phyloP scores from a whole-genome alignment of 257 asterid genomes.

The Oldenlandia corymbosa region DNA sequence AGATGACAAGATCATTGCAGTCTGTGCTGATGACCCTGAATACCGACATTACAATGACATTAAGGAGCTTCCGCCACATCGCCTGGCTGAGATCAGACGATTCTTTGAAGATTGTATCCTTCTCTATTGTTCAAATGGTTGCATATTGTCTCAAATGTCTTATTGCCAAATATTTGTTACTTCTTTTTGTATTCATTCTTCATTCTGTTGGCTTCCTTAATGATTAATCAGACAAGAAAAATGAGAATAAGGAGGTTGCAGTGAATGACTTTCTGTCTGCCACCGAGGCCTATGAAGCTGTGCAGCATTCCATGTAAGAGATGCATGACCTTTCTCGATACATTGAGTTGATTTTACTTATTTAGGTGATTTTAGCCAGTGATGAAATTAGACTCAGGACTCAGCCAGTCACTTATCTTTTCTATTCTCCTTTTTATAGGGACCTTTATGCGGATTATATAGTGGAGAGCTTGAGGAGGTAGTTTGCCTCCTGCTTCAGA shows the following conservation, averaged over 20 bases:
- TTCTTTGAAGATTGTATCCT: slow-evolving; percentile 97
- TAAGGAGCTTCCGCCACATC: slow-evolving; percentile 89
- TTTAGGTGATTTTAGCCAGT: not conserved
- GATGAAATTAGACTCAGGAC: not conserved
- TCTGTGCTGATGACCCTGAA: slow-evolving; percentile 94
- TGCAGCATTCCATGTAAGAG: slow-evolving; percentile 77
- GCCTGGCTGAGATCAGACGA: slow-evolving; percentile 89
- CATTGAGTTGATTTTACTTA: not conserved
- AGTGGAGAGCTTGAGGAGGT: slow-evolving; percentile 78
- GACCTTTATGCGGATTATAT: slow-evolving; percentile 72
- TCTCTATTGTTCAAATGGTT: slow-evolving; percentile 8
- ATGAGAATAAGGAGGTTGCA: slow-evolving; percentile 92
- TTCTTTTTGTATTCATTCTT: not conserved
- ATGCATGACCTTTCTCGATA: not conserved
- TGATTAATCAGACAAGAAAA: slow-evolving; percentile 62
- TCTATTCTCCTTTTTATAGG: slow-evolving; percentile 33
- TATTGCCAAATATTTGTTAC: not conserved
- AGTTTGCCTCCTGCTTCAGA: slow-evolving; percentile 22
- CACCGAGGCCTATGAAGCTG: slow-evolving; percentile 60
- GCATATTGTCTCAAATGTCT: not conserved
- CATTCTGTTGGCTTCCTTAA: slow-evolving; percentile 28
- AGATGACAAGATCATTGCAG: slow-evolving; percentile 97
- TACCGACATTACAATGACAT: slow-evolving; percentile 74
- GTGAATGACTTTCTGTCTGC: slow-evolving; percentile 79
- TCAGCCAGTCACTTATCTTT: not conserved